Evolutionary conservation across 352 stramenopile species (phyloP).

Genomic region (Globisporangium middletonii): DNA sequence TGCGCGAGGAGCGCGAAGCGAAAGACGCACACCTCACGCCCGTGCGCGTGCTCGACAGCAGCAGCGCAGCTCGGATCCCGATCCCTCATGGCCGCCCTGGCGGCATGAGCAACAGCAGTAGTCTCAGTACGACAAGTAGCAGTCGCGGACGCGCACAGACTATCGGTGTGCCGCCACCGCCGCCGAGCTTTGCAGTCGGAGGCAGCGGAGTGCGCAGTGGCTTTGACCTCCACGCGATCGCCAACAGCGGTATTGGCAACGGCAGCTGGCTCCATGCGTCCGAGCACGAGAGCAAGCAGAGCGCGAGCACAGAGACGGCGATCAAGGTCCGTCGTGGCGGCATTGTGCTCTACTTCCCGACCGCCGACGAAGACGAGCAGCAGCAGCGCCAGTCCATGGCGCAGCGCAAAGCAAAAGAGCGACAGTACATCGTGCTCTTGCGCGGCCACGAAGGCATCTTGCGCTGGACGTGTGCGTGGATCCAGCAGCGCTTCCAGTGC

Average conservation of each 20-base stretch:
- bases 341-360: slow-evolving; percentile 66
- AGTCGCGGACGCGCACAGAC: neutral
- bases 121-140: neutral
- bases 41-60: neutral
- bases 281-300: slow-evolving; percentile 4
- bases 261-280: neutral
- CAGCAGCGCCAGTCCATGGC: slow-evolving; percentile 10
- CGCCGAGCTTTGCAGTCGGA: slow-evolving; percentile 3
- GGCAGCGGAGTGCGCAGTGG: neutral
- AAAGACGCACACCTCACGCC: slow-evolving; percentile 5
- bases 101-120: no score
- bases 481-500: slow-evolving; percentile 72
- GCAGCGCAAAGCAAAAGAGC: slow-evolving; percentile 32
- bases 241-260: neutral
- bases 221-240: neutral
- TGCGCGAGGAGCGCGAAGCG: slow-evolving; percentile 39
- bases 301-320: neutral
- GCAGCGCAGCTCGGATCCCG: neutral
- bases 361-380: slow-evolving; percentile 23
- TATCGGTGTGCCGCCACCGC: neutral
- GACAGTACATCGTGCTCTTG: slow-evolving; percentile 51
- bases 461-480: slow-evolving; percentile 44
- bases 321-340: slow-evolving; percentile 11
- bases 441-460: slow-evolving; percentile 52
- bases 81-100: neutral